Percentiles rank a stretch among this genome's conserved stretches.
These are phyloP conservation scores for Verbena officinalis DNA, from an alignment of 257 asterid species.

Conservation along the genomic window DNA sequence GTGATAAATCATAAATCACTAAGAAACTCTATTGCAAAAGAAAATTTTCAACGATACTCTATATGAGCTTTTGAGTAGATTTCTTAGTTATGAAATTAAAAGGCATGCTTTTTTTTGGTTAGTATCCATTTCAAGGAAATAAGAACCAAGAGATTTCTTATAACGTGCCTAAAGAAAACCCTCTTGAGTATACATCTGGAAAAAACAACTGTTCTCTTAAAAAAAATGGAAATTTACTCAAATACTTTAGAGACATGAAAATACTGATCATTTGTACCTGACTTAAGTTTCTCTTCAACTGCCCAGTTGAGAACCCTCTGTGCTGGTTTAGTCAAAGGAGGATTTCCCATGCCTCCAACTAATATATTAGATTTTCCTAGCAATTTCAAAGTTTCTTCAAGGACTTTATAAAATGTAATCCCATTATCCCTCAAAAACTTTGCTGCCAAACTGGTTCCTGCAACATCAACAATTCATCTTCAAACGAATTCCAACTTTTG, in stretches of 20 bases:
- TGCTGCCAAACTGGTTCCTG: slow-evolving; percentile 93
- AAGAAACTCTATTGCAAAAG: not conserved
- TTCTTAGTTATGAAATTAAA: too few relatives aligned
- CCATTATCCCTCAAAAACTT: slow-evolving; percentile 82
- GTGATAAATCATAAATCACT: not conserved
- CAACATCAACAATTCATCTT: slow-evolving; percentile 15
- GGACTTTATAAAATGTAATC: slow-evolving; percentile 66
- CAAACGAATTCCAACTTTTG: too few relatives aligned
- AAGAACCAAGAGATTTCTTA: too few relatives aligned
- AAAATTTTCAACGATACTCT: too few relatives aligned
- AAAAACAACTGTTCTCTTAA: too few relatives aligned
- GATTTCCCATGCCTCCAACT: slow-evolving; percentile 77
- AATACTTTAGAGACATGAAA: not conserved
- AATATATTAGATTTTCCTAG: slow-evolving; percentile 76
- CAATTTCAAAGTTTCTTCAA: slow-evolving; percentile 64
- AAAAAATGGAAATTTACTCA: too few relatives aligned
- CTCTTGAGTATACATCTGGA: too few relatives aligned
- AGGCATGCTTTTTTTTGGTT: too few relatives aligned
- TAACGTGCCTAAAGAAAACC: too few relatives aligned
- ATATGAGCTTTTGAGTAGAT: too few relatives aligned
- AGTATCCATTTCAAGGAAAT: too few relatives aligned
- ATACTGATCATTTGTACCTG: slow-evolving; percentile 58
- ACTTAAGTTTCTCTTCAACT: slow-evolving; percentile 74
- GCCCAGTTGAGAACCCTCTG: slow-evolving; percentile 94
- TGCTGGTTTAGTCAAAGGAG: slow-evolving; percentile 91